Percentiles rank a stretch among this genome's conserved stretches.
phyloP scores from a whole-genome alignment of 2,329 filamentous ascomycete genomes.

The Fusarium cicatricum region DNA sequence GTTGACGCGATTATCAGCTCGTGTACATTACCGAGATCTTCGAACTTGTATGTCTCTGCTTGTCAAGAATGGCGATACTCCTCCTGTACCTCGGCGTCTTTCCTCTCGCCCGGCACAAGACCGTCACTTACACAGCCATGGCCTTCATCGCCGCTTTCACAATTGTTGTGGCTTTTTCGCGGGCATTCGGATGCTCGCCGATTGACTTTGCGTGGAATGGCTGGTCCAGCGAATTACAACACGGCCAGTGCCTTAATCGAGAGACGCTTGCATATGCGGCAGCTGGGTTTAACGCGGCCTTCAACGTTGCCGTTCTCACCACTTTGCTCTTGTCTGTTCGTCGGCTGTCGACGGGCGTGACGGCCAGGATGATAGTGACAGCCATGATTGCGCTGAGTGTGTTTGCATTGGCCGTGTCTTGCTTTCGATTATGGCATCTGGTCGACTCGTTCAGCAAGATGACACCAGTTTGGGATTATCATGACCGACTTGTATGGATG shows the following conservation, averaged over 20 bases:
- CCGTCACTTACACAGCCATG: slow-evolving; percentile 46
- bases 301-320: slow-evolving; percentile 55
- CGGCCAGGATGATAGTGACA: slow-evolving; percentile 54
- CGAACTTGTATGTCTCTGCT: slow-evolving; percentile 49
- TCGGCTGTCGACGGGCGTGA: slow-evolving; percentile 49
- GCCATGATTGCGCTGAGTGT: slow-evolving; percentile 56
- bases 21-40: slow-evolving; percentile 45
- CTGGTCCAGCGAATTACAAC: slow-evolving; percentile 25
- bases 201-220: slow-evolving; percentile 47
- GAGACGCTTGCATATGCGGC: slow-evolving; percentile 51
- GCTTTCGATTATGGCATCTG: slow-evolving; percentile 49
- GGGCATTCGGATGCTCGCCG: slow-evolving; percentile 53
- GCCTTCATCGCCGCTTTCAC: slow-evolving; percentile 47
- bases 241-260: slow-evolving; percentile 32
- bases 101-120: slow-evolving; percentile 45
- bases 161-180: slow-evolving; percentile 47
- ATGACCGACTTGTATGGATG: slow-evolving; percentile 53
- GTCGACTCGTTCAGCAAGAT: slow-evolving; percentile 41
- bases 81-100: slow-evolving; percentile 52
- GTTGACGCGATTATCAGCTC: slow-evolving; percentile 31
- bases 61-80: slow-evolving; percentile 52
- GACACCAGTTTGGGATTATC: slow-evolving; percentile 54
- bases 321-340: slow-evolving; percentile 54
- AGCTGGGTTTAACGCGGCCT: slow-evolving; percentile 55
- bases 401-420: slow-evolving; percentile 49